Evolutionary conservation across 805 yeast genomes (phyloP), one percentile per base, ranked within the genome.

Genomic region (Cyberlindnera suaveolens): DNA sequence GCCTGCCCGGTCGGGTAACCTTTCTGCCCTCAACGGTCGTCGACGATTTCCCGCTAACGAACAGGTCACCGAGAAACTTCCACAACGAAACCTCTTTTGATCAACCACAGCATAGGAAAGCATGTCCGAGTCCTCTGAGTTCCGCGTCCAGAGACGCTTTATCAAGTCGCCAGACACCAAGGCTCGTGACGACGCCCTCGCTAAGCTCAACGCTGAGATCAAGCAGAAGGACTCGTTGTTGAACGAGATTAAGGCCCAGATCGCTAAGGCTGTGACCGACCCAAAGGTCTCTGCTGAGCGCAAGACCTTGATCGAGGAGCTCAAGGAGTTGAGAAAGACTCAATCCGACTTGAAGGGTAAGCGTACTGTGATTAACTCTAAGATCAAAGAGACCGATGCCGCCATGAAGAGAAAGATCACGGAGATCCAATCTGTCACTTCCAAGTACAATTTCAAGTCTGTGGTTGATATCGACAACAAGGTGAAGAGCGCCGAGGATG

Each of bases 91-190:
- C 27, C 27, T 9, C 27, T 9, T 23, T 10, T 5, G 10, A 23
- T 23, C 27, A 23, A 23, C 27, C 27, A 10, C 20, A 17, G 19
- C 17, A 33, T 4, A 16, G 17, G 16, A 19, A 15, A 26, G 31
- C 26, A 36, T 36, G 38, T 36, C 38, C 26, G 38, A 36, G 26
- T 34, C 31, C 18, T 27, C 16, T 36, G 59, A 54, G 45, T 16
- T 48, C 42, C 49, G 52, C 33, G 57, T 49, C 42, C 60, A 56
- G 50, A 52, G 49, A 49, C 59, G 60, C 44, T 78, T 72, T 62
- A 75, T 82, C 65, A 84, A 84, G 64, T 79, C 83, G 58, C 95
- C 95, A 38, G 93, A 85, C 64, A 77, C 72, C 56, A 67, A 73
- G 47, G 79, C 70, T 43, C 72, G 81, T 65, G 85, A 84, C 61